A percentile compares a stretch with the other conserved stretches of the same genome.
Conservation (phyloP, 805 yeast genomes). For the Saturnispora serradocipensis region DNA sequence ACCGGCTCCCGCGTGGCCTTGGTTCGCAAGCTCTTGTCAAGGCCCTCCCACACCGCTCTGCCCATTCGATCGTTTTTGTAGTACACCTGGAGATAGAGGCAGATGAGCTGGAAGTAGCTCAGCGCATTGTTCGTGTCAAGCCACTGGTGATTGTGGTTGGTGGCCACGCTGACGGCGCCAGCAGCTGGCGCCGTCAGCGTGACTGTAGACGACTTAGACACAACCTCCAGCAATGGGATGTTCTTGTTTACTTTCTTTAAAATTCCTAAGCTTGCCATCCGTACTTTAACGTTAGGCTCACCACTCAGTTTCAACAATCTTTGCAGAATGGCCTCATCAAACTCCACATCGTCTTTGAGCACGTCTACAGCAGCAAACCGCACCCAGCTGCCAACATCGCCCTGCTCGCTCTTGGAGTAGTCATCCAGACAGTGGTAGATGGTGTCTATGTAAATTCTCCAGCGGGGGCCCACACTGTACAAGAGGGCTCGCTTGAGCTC, state of each 20-base stretch:
- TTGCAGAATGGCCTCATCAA: neutral
- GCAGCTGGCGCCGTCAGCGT: neutral
- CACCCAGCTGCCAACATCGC: slow-evolving; percentile 84
- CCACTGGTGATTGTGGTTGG: neutral
- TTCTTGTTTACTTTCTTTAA: neutral
- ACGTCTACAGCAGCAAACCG: slow-evolving; percentile 26
- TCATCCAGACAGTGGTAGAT: slow-evolving; percentile 43
- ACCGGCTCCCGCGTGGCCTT: neutral
- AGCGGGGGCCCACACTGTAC: neutral
- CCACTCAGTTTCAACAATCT: neutral
- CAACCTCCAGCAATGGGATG: neutral
- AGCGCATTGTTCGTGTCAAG: neutral
- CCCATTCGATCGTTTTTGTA: neutral
- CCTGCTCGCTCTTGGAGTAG: slow-evolving; percentile 69
- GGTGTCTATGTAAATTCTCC: neutral
- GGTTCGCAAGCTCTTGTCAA: neutral
- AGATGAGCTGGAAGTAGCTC: neutral
- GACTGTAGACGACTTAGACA: neutral
- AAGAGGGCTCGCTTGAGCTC: neutral
- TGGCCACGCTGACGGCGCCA: neutral
- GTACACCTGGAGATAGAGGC: neutral
- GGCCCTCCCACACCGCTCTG: neutral
- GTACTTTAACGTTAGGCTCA: neutral
- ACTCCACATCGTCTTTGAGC: neutral
- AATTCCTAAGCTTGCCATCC: neutral